Base-by-base conservation (phyloP, 352 stramenopile genomes). In the Globisporangium polare region DNA sequence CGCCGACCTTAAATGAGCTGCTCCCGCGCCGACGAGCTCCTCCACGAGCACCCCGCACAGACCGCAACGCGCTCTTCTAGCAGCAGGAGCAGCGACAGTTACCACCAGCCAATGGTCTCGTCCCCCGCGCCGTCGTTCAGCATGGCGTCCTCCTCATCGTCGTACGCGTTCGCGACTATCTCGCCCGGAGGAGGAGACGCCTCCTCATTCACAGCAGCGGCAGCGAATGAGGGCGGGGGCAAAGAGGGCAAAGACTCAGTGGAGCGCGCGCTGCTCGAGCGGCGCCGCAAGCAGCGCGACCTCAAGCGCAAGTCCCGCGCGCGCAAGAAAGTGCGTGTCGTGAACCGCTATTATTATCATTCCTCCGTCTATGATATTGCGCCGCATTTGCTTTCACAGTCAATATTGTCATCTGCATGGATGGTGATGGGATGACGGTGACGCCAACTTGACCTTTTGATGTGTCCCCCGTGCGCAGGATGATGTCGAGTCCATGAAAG, bases 401-500 rank as follows among this genome's bases (percentile, higher is more conserved):
- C 29, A 33, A 33, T 33, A 15, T 9, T 2, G 15, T 35, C 12
- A 45, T 45, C 39, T 45, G 39, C 18, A 45, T 22, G 39, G 17
- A 22, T 45, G 39, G 39, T 42, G 37, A 42, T n/a, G 12, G 18
- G 1, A 43, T 43, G 42, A 26, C 3, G 5, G 10, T 24, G 41
- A n/a, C 45, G 45, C 37, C 41, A 31, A 39, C 31, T 59, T 15
- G 17, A n/a, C 15, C 17, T 8, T 42, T 26, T 62, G 20, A 39
- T 43, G 10, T 4, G 47, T 50, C 17, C 7, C n/a, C 22, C 29
- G 22, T 55, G 29, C 10, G 31, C 47, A 82, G 74, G 66, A 69
- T 58, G 69, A 82, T 43, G 69, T 82, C 42, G 71, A 78, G 53
- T 41, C 57, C 58, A 82, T 82, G 74, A 68, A 76, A 55, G 62